Conservation (phyloP, 208 protist species). For the Tritrichomonas foetus region DNA sequence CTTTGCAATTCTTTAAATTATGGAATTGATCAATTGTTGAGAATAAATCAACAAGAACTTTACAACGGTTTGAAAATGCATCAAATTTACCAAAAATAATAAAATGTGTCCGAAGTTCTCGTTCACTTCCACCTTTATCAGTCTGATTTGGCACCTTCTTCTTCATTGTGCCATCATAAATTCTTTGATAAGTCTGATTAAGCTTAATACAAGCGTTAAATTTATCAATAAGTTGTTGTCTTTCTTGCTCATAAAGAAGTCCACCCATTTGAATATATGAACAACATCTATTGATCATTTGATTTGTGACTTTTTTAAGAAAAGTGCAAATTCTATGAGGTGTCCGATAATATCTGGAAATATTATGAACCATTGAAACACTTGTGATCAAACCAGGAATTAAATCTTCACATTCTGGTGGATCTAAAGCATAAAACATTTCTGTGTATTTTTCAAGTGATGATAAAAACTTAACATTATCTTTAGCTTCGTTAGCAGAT, state of each 20-base stretch:
- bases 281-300: background rate
- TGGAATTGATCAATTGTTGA: slow-evolving; percentile 25
- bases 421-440: slow-evolving; percentile 56
- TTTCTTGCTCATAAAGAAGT: background rate
- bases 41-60: background rate
- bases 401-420: slow-evolving; percentile 85
- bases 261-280: background rate
- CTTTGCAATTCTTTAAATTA: background rate
- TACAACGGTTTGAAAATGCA: background rate
- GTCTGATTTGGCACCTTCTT: background rate
- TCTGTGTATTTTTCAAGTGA: slow-evolving; percentile 97
- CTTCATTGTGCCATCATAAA: slow-evolving; percentile 32
- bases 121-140: background rate
- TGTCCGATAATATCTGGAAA: slow-evolving; percentile 95
- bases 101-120: background rate
- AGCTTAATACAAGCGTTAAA: background rate
- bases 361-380: slow-evolving; percentile 97
- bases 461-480: slow-evolving; percentile 97
- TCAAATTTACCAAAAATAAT: slow-evolving; percentile 32
- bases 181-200: background rate
- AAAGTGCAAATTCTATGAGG: slow-evolving; percentile 81
- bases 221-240: background rate
- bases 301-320: slow-evolving; percentile 35
- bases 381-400: slow-evolving; percentile 93
- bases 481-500: slow-evolving; percentile 90